Base-by-base conservation (phyloP, 2,329 filamentous ascomycete genomes). In the Colletotrichum somersetense region DNA sequence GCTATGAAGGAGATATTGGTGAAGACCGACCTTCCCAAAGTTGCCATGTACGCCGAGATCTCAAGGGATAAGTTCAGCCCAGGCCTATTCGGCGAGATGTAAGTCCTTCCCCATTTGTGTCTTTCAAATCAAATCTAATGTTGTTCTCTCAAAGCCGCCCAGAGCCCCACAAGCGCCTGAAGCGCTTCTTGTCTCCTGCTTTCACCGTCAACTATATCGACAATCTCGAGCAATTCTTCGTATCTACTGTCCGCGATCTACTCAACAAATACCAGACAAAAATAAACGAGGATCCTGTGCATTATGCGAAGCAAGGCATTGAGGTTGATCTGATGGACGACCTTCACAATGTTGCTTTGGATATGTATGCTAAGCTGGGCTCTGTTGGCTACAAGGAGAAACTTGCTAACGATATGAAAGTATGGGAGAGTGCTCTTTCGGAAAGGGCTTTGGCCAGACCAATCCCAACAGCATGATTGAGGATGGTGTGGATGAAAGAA, bases 351-450 rank as follows among this genome's bases (percentile, higher is more conserved):
- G 75, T 77, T 26, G 76, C 76, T 20, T 70, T 78, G 18, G 77
- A 78, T 30, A 78, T 76, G 75, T 74, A 46, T 50, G 75, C 48
- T 8, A 1, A 53, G 20, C 20, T 6, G 23, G 23, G 16, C 14
- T 8, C 6, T 20, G 23, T 23, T n/a, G 2, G 4, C n/a, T 8
- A 10, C 11, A 18, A 18, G 20, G 11, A 12, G 5, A 0, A 10
- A 1, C 2, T 16, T 26, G 8, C 48, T 56, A 3, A 64, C 18
- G 12, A 66, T 16, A 58, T 5, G 1, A 10, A 12, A 75, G 74
- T 8, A 78, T 77, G 76, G 76, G 76, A 50, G 75, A 77, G 38
- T 75, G 75, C 53, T 77, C 76, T 18, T 77, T 78, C 35, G 75
- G 76, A n/a, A 76, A 75, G 52, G 76, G 76, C 1, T 77, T 77